Evolutionary conservation across 2,329 filamentous ascomycete species (phyloP), one percentile per base, ranked within the genome.

Genomic region (Acrocalymma vagum): DNA sequence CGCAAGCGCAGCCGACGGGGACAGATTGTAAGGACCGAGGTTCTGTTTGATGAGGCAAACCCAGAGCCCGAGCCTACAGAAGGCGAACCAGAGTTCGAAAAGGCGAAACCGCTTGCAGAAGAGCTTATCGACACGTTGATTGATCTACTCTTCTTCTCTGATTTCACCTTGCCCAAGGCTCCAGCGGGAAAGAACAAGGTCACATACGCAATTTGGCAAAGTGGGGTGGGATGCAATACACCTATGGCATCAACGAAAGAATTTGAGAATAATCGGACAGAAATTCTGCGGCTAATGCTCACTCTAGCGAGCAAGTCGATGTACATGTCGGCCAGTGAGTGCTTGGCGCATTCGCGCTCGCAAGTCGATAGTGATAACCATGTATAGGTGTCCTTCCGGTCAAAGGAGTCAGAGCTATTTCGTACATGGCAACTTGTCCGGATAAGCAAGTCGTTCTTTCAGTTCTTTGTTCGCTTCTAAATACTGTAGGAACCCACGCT

Each of bases 191-290:
- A 87, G 62, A 81, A 82, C 49, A 95, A 94, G 67, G 88, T 96
- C 40, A 88, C 87, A 6, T 96, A 94, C 71, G 87, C 90, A 38
- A 97, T 99, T 65, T 99, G 94, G 94, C 91, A 96, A 73, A 97
- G 90, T 63, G 94, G 94, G 31, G 93, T 99, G 20, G 94, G 94
- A 10, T 97, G 93, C 76, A 95, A 96, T 69, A 89, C 88, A 11
- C 84, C 91, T 5, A 85, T 95, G 56, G 86, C 86, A 8, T 93
- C 91, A 3, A 96, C 86, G 36, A 95, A 90, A 68, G 92, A 97
- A 60, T 87, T 90, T 43, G 94, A 99, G 73, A 95, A 81, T 73
- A 96, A 96, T 70, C 84, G 94, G 44, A 91, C 88, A 53, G 94
- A 99, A 72, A 87, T 96, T 20, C 72, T 97, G 58, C 84, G 93